Evolutionary conservation across 768 basidiomycete species (phyloP).

Genomic region (Boletus vermiculosoides): DNA sequence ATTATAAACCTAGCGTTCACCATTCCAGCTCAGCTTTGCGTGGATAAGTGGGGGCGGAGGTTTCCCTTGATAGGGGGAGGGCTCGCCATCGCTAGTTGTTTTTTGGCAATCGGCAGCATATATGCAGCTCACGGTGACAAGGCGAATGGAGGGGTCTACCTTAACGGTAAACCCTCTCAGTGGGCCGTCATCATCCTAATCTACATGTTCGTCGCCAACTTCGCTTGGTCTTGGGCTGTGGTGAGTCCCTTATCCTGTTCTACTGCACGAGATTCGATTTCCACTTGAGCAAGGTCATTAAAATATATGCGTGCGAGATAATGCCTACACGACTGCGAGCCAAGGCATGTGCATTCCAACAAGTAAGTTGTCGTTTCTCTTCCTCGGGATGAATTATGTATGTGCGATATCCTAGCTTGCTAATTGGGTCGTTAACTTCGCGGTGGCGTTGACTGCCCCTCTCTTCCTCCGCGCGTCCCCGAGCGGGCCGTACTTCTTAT

Average conservation of each 20-base stretch:
- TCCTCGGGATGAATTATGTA: background rate
- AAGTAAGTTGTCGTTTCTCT: conserved; percentile 31
- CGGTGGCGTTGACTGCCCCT: conserved; percentile 46
- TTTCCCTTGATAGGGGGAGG: conserved; percentile 45
- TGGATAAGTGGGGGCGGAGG: conserved; percentile 39
- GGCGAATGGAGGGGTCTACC: conserved; percentile 22
- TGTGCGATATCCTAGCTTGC: conserved; percentile 16
- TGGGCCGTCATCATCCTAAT: conserved; percentile 47
- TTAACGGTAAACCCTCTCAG: conserved; percentile 23
- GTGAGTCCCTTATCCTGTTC: conserved; percentile 16
- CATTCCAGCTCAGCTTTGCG: conserved; percentile 37
- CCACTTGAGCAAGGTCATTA: conserved; percentile 26
- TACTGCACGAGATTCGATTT: background rate
- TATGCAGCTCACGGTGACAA: conserved; percentile 42
- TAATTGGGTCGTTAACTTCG: conserved; percentile 39
- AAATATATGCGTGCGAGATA: conserved; percentile 45
- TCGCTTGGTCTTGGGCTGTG: conserved; percentile 45
- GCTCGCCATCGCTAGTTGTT: conserved; percentile 35
- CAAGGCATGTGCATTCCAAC: conserved; percentile 42
- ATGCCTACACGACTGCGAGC: conserved; percentile 48
- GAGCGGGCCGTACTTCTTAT: conserved; percentile 49
- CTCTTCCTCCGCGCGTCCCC: conserved; percentile 44
- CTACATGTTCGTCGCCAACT: conserved; percentile 45
- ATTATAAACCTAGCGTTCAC: conserved; percentile 42
- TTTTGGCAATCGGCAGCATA: conserved; percentile 43